A percentile compares a stretch with the other conserved stretches of the same genome.
Conservation (phyloP, 768 basidiomycete species). For the Pilatotrama ljubarskyi region DNA sequence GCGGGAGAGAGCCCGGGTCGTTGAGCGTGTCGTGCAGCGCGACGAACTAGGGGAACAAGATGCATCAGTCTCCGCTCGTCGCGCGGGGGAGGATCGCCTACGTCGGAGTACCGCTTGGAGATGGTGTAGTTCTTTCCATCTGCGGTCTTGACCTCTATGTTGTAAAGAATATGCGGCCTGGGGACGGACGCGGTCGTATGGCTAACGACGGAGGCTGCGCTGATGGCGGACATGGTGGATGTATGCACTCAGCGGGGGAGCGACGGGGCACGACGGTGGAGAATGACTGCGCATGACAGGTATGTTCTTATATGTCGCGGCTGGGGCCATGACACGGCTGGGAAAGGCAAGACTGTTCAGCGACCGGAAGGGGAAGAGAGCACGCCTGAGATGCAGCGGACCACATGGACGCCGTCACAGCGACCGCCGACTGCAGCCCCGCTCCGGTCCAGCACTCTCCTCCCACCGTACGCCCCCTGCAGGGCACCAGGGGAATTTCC, state of each 20-base stretch:
- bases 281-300: not conserved
- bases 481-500: no score
- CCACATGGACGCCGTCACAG: slow-evolving; percentile 13
- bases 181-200: slow-evolving; percentile 51
- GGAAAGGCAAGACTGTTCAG: slow-evolving; percentile 6
- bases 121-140: slow-evolving; percentile 36
- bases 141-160: slow-evolving; percentile 37
- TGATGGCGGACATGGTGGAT: slow-evolving; percentile 6
- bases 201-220: slow-evolving; percentile 35
- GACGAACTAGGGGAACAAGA: slow-evolving; percentile 34
- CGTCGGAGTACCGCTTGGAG: slow-evolving; percentile 48
- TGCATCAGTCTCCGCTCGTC: not conserved
- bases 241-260: not conserved
- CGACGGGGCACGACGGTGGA: no score
- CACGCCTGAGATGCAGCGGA: slow-evolving; percentile 1
- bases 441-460: not conserved
- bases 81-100: slow-evolving; percentile 23
- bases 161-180: slow-evolving; percentile 49
- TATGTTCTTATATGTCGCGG: slow-evolving; percentile 12
- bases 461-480: not conserved
- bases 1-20: slow-evolving; percentile 45
- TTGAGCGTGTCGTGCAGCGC: slow-evolving; percentile 43
- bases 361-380: slow-evolving; percentile 6
- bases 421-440: not conserved
- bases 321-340: slow-evolving; percentile 3